phyloP scores from a whole-genome alignment of 2,329 filamentous ascomycete species.

The Pyricularia sp. region DNA sequence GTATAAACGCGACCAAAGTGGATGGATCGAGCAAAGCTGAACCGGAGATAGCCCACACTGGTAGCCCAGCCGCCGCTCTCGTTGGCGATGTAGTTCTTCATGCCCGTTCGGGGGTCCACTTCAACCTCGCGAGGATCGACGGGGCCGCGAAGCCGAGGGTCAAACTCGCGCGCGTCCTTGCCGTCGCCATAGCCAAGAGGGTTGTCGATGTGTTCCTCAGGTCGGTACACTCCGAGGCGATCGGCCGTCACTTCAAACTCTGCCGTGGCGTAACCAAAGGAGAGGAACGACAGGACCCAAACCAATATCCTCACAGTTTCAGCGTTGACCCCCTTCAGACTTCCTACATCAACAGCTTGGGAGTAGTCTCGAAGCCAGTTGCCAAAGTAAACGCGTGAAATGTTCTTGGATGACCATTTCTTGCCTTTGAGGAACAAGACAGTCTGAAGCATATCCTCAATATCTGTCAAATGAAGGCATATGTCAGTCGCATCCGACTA shows the following conservation, averaged over 20 bases:
- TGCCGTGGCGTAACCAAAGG: constrained; percentile 72
- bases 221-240: constrained; percentile 65
- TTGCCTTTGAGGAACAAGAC: constrained; percentile 66
- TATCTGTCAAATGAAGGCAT: constrained; percentile 34
- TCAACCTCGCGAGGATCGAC: constrained; percentile 59
- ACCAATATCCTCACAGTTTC: constrained; percentile 66
- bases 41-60: constrained; percentile 71
- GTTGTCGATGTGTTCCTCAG: constrained; percentile 64
- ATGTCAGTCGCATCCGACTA: not conserved
- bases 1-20: constrained; percentile 68
- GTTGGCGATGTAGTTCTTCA: constrained; percentile 99
- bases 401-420: constrained; percentile 71
- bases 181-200: constrained; percentile 80
- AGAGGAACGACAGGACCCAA: constrained; percentile 71
- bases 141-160: constrained; percentile 68
- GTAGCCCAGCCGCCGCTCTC: constrained; percentile 81
- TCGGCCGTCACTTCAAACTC: constrained; percentile 78
- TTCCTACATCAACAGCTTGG: constrained; percentile 70
- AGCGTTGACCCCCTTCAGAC: constrained; percentile 64
- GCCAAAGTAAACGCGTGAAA: constrained; percentile 71
- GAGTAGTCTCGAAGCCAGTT: constrained; percentile 83
- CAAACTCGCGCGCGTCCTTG: constrained; percentile 69
- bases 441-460: constrained; percentile 70
- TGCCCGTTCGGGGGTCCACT: constrained; percentile 66
- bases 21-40: constrained; percentile 60